Evolutionary conservation across 768 basidiomycete genomes (phyloP), one percentile per base, ranked within the genome.

Genomic region (Boletus coccyginus): DNA sequence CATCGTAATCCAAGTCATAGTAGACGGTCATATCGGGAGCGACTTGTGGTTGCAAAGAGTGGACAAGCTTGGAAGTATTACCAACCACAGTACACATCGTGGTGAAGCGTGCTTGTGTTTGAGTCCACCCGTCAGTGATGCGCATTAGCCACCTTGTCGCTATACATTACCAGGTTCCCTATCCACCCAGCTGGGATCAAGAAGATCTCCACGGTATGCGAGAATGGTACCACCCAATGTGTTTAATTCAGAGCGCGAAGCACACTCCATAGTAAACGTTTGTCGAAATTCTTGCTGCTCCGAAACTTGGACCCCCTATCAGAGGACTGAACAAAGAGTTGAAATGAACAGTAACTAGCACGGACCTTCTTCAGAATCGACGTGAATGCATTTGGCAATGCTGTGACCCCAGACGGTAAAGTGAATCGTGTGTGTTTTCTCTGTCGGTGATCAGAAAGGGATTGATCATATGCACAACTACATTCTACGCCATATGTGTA

Each of bases 401-500:
- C 27, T 42, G 52, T 61, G 12, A 49, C 50, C 1, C 78, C 77
- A 53, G 19, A 54, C 54, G 17, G 55, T 57, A 50, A 61, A 69
- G 19, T 50, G 63, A 6, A 27, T 4, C 27, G 3, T 27, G 60
- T 68, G 10, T 54, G 27, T 12, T 45, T 16, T 38, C 80, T 73
- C 9, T 52, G 42, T 9, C 55, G 38, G 57, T 83, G 82, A 16
- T 78, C 80, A 2, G 64, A 54, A 35, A 68, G 55, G 57, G n/a
- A 35, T 10, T 13, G 19, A 33, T 46, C 19, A 17, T 53, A 77
- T 60, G 53, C 62, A 79, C 0, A 19, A 29, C 0, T 17, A 50
- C 71, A 71, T 41, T 72, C 60, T 6, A 70, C 62, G 1, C 77
- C 77, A 42, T 76, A 77, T 0, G 77, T 77, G 50, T 71, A 61